These are phyloP conservation scores for Bretziella fagacearum DNA, from an alignment of 2,329 filamentous ascomycete species.

Conservation along the genomic window DNA sequence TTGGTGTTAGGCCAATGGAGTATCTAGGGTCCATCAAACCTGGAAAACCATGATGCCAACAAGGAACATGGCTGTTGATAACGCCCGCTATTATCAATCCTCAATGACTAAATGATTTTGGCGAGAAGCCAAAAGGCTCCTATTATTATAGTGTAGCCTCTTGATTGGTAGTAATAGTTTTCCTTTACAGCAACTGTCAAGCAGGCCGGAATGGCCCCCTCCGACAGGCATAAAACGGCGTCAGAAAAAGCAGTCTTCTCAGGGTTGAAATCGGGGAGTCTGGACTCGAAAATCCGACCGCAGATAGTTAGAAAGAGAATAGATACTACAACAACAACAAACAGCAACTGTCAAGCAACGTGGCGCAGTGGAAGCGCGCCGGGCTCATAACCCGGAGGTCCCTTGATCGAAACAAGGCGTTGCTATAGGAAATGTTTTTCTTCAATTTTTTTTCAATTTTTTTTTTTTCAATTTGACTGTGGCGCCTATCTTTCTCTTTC, in stretches of 20 bases:
- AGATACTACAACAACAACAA: background rate
- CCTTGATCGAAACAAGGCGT: conserved; percentile 15
- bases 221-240: too few species aligned
- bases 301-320: background rate
- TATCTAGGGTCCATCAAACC: too few species aligned
- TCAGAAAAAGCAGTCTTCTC: too few species aligned
- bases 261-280: background rate
- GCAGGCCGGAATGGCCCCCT: too few species aligned
- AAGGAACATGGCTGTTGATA: background rate
- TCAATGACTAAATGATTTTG: too few species aligned
- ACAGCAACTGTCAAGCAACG: too few species aligned
- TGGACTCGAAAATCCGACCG: background rate
- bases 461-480: background rate
- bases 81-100: background rate
- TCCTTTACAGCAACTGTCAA: too few species aligned
- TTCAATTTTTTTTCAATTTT: background rate
- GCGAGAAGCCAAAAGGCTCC: too few species aligned
- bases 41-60: too few species aligned
- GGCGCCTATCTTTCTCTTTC: background rate
- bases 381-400: conserved; percentile 15
- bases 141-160: too few species aligned
- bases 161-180: too few species aligned
- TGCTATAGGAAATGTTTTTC: background rate
- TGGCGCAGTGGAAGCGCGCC: conserved; percentile 15
- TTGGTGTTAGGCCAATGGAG: too few species aligned